Evolutionary conservation across 176 grass and related monocot species (phyloP).

Genomic region (Calamus simplicifolius): DNA sequence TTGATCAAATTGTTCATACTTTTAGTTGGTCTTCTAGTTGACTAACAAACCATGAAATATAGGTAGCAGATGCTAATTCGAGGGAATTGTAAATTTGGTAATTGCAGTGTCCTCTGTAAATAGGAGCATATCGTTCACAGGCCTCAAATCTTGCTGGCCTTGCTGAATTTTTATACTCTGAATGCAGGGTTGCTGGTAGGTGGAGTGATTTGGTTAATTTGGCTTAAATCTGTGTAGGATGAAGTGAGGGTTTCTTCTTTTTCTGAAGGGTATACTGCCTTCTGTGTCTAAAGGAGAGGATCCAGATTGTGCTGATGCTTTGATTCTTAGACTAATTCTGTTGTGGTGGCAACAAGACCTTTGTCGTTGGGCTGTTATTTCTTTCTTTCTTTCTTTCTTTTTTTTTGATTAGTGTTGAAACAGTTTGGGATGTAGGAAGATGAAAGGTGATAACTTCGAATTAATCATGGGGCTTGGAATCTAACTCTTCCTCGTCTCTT

Average conservation of each 20-base stretch:
- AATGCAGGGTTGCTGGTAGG: background rate
- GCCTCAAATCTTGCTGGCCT: background rate
- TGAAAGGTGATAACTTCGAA: background rate
- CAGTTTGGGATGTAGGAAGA: background rate
- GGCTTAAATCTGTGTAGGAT: background rate
- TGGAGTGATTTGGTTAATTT: constrained; percentile 1
- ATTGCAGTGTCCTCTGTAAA: constrained; percentile 1
- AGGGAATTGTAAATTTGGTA: background rate
- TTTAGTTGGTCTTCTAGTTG: background rate
- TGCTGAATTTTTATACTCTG: background rate
- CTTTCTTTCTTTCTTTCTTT: background rate
- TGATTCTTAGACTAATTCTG: background rate
- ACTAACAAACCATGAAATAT: background rate
- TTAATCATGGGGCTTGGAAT: background rate
- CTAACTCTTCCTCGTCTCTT: background rate
- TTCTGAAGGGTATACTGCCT: background rate
- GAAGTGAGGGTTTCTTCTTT: background rate
- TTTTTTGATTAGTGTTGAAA: background rate
- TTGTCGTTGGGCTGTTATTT: background rate
- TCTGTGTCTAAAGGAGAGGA: background rate
- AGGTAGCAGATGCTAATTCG: background rate
- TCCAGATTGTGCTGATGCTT: background rate
- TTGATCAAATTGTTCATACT: background rate
- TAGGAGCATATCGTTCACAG: constrained; percentile 3
- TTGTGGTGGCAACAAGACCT: background rate